These are phyloP conservation scores for Coemansia sp. DNA, from an alignment of 192 early-diverging fungal species.

Conservation along the genomic window DNA sequence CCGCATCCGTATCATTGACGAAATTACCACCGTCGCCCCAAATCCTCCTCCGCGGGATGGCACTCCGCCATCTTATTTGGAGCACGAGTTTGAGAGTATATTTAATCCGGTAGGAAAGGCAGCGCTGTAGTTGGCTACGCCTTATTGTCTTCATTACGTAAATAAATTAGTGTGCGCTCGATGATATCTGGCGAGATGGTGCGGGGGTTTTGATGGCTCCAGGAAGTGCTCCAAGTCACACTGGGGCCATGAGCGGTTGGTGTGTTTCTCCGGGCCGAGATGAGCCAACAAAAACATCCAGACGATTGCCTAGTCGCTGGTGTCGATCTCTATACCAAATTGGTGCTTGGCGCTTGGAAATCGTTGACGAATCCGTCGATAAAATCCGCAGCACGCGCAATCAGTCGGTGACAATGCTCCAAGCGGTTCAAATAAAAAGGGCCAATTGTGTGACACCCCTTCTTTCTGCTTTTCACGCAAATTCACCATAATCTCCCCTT, in stretches of 20 bases:
- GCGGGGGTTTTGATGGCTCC: too few relatives aligned
- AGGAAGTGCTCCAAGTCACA: too few relatives aligned
- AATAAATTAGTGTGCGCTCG: neutral
- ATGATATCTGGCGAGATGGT: neutral
- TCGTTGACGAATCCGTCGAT: neutral
- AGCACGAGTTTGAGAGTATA: conserved; percentile 16
- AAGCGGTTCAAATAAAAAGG: neutral
- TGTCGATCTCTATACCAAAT: neutral
- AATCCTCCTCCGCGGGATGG: neutral
- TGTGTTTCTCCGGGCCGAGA: neutral
- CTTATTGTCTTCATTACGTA: neutral
- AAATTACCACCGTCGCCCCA: conserved; percentile 6
- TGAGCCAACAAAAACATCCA: neutral
- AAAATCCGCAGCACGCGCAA: neutral
- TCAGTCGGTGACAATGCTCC: neutral
- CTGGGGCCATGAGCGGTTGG: too few relatives aligned
- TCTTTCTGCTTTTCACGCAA: neutral
- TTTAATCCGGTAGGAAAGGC: conserved; percentile 6
- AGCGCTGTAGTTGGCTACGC: neutral
- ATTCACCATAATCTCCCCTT: neutral
- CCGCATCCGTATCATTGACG: conserved; percentile 39
- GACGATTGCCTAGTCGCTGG: neutral
- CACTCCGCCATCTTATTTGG: conserved; percentile 24
- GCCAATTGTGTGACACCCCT: neutral
- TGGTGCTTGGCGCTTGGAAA: neutral